Evolutionary conservation across 2,329 filamentous ascomycete species (phyloP).

Genomic region (Trichoderma sp.): DNA sequence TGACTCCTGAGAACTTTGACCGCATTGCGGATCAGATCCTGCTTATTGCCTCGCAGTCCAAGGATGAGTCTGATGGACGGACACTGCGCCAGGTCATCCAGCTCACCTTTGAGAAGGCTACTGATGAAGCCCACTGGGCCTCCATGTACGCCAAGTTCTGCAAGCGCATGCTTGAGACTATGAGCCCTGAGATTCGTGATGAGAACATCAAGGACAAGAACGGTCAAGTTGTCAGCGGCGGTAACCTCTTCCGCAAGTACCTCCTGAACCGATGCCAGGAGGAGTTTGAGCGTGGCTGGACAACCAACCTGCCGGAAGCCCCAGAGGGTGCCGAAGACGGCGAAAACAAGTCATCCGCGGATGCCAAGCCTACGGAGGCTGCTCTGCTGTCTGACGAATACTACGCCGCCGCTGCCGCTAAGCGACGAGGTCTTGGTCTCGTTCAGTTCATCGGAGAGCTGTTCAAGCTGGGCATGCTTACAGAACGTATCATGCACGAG

Average conservation of each 20-base stretch:
- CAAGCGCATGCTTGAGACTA: slow-evolving; percentile 92
- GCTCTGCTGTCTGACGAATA: slow-evolving; percentile 94
- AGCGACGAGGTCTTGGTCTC: slow-evolving; percentile 94
- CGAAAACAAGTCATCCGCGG: slow-evolving; percentile 57
- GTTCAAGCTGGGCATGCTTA: slow-evolving; percentile 98
- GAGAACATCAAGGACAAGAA: slow-evolving; percentile 92
- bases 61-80: slow-evolving; percentile 90
- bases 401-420: slow-evolving; percentile 89
- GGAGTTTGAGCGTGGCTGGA: slow-evolving; percentile 98
- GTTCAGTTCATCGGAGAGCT: slow-evolving; percentile 99
- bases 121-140: slow-evolving; percentile 97
- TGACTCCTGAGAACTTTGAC: slow-evolving; percentile 99
- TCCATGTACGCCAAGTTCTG: slow-evolving; percentile 99
- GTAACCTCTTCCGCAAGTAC: slow-evolving; percentile 96
- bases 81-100: slow-evolving; percentile 98
- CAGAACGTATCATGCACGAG: slow-evolving; percentile 99
- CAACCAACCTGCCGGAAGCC: slow-evolving; percentile 77
- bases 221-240: slow-evolving; percentile 85
- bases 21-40: slow-evolving; percentile 93
- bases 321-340: slow-evolving; percentile 62
- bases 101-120: slow-evolving; percentile 98
- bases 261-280: slow-evolving; percentile 97
- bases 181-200: slow-evolving; percentile 93
- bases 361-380: slow-evolving; percentile 67
- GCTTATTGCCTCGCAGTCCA: slow-evolving; percentile 89